Base-by-base conservation (phyloP, 805 yeast species). In the Candida tibetensis region DNA sequence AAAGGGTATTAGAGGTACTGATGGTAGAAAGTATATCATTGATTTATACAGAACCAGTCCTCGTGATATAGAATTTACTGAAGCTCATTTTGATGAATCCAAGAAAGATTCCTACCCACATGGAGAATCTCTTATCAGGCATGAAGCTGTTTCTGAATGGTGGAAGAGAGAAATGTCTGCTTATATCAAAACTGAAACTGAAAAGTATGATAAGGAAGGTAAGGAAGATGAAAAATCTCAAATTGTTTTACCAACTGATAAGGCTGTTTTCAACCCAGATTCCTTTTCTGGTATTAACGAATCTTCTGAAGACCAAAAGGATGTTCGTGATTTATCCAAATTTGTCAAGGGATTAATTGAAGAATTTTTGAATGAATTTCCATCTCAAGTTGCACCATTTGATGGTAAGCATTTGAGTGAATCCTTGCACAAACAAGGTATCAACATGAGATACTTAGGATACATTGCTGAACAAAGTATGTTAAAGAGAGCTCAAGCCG, bases 101-200 rank as follows among this genome's bases (percentile, higher is more conserved):
- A 53, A 54, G 26, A 61, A 66, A 4, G 58, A 60, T n/a, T 70
- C 78, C 8, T 90, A 89, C 57, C 96, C 96, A 13, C 96, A 88
- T 56, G 76, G 78, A 46, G 86, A 88, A 62, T 72, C 85, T 10
- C 75, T 85, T 17, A 54, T 91, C 31, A 81, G 98, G 65, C 81
- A 80, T 47, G 98, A 91, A 64, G 93, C 96, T 13, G 79, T 91
- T 33, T 91, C 82, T 49, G 86, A 81, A 51, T 91, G 96, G 96
- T 87, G 93, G 82, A 77, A 76, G 54, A 62, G 78, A 42, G 78
- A 82, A 55, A 74, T 84, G 2, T 76, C 84, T 12, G 69, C 66
- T 15, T 68, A 69, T 32, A 58, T 80, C 45, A 72, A 72, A 42
- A 63, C 55, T 1, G 78, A 77, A 51, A 66, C 79, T 30, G 79